Conservation (phyloP, 2,329 filamentous ascomycete species). For the Aspergillus bombycis region DNA sequence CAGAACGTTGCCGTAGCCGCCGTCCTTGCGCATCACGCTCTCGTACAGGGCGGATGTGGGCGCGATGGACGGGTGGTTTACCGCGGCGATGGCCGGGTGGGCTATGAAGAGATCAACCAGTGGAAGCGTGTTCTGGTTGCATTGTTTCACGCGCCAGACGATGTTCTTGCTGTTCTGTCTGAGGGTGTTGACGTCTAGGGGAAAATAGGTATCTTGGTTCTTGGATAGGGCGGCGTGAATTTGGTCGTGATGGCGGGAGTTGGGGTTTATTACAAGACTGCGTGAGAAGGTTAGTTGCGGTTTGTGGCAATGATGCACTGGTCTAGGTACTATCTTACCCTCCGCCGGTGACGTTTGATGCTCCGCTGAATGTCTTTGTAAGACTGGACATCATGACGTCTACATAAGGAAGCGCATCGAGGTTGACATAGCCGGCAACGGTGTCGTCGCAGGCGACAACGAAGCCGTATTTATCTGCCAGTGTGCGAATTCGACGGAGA, state of each 20-base stretch:
- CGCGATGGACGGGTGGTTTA: slow-evolving; percentile 1
- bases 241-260: background rate
- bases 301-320: too few species aligned
- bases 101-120: background rate
- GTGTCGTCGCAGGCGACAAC: background rate
- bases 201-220: background rate
- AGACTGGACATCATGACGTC: background rate
- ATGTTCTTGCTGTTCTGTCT: background rate
- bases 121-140: background rate
- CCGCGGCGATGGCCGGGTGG: background rate
- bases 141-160: background rate
- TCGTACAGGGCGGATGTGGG: background rate
- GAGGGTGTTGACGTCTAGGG: background rate
- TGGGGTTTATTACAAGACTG: background rate
- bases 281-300: too few species aligned
- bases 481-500: background rate
- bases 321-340: too few species aligned
- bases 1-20: background rate
- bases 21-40: background rate
- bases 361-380: slow-evolving; percentile 1
- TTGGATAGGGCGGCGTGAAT: background rate
- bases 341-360: background rate
- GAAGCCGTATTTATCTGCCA: background rate
- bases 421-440: background rate
- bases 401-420: background rate